A percentile compares a stretch with the other conserved stretches of the same genome.
phyloP scores from a whole-genome alignment of 805 yeast species.

The Peterozyma toletana region DNA sequence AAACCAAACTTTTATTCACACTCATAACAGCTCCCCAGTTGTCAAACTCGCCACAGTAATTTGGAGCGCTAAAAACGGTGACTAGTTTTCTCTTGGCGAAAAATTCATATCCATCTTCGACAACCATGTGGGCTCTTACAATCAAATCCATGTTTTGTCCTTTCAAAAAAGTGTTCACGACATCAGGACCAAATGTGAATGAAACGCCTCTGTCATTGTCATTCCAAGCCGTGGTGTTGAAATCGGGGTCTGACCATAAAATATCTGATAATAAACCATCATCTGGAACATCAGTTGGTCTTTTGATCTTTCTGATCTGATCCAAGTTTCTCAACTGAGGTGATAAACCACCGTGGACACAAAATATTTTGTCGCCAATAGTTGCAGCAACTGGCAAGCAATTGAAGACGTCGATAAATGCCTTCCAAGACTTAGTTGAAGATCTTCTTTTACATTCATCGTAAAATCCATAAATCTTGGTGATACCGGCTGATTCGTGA shows the following conservation, averaged over 20 bases:
- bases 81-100: constrained; percentile 68
- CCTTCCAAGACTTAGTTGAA: constrained; percentile 97
- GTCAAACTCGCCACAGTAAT: constrained; percentile 76
- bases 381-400: constrained; percentile 98
- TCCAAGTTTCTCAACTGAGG: constrained; percentile 98
- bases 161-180: constrained; percentile 62
- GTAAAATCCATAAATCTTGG: constrained; percentile 95
- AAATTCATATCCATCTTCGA: constrained; percentile 83
- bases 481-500: constrained; percentile 97
- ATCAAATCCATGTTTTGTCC: constrained; percentile 68
- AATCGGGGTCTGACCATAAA: constrained; percentile 98
- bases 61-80: constrained; percentile 78
- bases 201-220: constrained; percentile 99
- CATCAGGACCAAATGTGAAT: constrained; percentile 81
- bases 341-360: constrained; percentile 98
- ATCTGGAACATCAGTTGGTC: constrained; percentile 99
- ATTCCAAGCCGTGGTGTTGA: constrained; percentile 97
- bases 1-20: constrained; percentile 58
- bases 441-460: constrained; percentile 98
- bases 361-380: constrained; percentile 94
- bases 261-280: constrained; percentile 94
- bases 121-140: constrained; percentile 85
- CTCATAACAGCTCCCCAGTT: constrained; percentile 79
- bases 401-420: constrained; percentile 97
- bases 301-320: constrained; percentile 97